A percentile compares a stretch with the other conserved stretches of the same genome.
Evolutionary conservation across 148 eudicot genomes (phyloP).

Genomic region (Tetragonia tetragonoides): DNA sequence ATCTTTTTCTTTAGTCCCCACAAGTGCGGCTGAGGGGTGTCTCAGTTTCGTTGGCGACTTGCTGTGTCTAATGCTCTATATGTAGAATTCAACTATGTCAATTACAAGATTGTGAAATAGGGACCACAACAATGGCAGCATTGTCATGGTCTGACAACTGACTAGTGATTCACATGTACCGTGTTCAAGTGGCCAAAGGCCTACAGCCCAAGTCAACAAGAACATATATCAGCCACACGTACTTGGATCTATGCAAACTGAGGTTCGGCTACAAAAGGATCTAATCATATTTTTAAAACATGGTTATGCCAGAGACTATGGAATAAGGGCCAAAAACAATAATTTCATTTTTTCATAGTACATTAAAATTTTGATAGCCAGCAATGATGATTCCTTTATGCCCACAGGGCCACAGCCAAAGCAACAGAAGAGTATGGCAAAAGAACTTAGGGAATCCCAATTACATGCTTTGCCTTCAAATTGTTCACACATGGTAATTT

Average conservation of each 20-base stretch:
- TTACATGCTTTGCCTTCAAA: slow-evolving; percentile 1
- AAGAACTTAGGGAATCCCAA: not conserved
- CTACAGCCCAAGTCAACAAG: not conserved
- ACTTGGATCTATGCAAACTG: not conserved
- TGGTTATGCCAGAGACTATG: not conserved
- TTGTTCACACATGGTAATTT: not conserved
- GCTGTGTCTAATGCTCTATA: not conserved
- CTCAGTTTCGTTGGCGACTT: not conserved
- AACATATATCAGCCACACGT: not conserved
- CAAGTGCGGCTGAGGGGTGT: not conserved
- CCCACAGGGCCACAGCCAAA: not conserved
- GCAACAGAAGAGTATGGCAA: not conserved
- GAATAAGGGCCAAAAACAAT: not conserved
- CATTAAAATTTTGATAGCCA: too few relatives aligned
- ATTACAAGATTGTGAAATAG: not conserved
- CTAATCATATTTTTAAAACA: not conserved
- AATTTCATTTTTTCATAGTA: too few relatives aligned
- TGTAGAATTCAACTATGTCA: not conserved
- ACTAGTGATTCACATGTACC: not conserved
- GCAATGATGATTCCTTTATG: too few relatives aligned
- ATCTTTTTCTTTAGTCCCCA: not conserved
- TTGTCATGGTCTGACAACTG: not conserved
- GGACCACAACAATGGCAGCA: not conserved
- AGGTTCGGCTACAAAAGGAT: not conserved
- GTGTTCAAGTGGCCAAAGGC: not conserved